Conservation (phyloP, 2,329 filamentous ascomycete species). For the Ceratocystis cubensis region DNA sequence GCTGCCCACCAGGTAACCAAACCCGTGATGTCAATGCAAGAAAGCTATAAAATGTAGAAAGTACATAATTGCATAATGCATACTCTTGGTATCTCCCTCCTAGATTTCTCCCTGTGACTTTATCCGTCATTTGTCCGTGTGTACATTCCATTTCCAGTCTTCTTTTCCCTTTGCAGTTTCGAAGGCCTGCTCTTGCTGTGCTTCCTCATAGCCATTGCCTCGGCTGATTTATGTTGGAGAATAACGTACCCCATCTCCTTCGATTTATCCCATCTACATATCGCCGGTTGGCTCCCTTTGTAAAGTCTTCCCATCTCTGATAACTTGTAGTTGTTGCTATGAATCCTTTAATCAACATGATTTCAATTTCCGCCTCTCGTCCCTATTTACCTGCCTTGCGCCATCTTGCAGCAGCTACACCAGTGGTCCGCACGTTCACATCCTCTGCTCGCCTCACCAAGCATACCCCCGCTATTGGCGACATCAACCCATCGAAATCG, state of each 20-base stretch:
- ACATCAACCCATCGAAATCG: slow-evolving; percentile 56
- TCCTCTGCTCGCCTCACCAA: slow-evolving; percentile 27
- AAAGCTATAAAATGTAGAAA: too few relatives aligned
- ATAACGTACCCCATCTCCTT: slow-evolving; percentile 2
- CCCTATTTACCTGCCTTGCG: not conserved
- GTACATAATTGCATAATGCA: too few relatives aligned
- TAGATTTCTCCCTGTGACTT: not conserved
- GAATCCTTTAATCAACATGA: not conserved
- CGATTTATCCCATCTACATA: slow-evolving; percentile 1
- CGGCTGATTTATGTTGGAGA: slow-evolving; percentile 5
- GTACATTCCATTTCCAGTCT: slow-evolving; percentile 10
- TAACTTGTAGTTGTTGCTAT: not conserved
- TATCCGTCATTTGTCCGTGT: slow-evolving; percentile 12
- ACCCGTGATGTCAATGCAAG: too few relatives aligned
- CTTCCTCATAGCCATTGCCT: not conserved
- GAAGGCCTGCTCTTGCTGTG: not conserved
- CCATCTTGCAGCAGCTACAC: slow-evolving; percentile 32
- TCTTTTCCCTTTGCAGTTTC: not conserved
- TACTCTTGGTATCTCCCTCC: not conserved
- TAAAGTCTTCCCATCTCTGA: too few relatives aligned
- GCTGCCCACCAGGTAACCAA: too few relatives aligned
- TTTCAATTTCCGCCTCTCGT: not conserved
- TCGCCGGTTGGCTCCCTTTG: too few relatives aligned
- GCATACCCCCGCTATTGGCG: slow-evolving; percentile 65
- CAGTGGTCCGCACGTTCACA: slow-evolving; percentile 2